Evolutionary conservation across 768 basidiomycete genomes (phyloP), one percentile per base, ranked within the genome.

Genomic region (Phlegmacium glaucopus): DNA sequence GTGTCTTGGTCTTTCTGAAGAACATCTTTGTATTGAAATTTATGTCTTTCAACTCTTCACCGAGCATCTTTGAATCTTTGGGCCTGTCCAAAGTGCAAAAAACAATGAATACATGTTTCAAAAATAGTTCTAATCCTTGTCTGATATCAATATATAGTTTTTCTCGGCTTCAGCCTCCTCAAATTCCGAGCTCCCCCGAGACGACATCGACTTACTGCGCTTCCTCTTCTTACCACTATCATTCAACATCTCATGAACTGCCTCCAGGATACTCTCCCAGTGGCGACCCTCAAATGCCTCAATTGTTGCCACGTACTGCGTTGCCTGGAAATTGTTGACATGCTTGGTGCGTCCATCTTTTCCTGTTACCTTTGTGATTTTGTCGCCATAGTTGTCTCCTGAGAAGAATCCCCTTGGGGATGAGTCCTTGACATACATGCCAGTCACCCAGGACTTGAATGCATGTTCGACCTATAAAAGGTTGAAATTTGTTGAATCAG

Each of bases 371-470:
- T 43, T 35, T 27, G 29, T 26, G 1, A 48, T 37, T 1, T 34
- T 42, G 27, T 57, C 53, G 6, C 48, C 58, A 25, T 57, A 59
- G 25, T 52, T 57, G 41, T 59, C 44, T 9, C 16, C 34, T 1
- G 49, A 55, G 13, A 55, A 57, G 15, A 47, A 37, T 1, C 42
- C 39, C 2, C 7, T 39, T 8, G 27, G n/a, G 1, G 55, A 37
- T 4, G 13, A 35, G 13, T 47, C 35, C 6, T 44, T 39, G 7
- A 42, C 26, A 25, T 39, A 47, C 0, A 2, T 11, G 9, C 51
- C 48, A 0, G 42, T 47, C 9, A 9, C 11, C 48, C 55, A 49
- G 16, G 26, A 49, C 39, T 53, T 56, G 9, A 56, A 40, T 2
- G 46, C 45, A 39, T 50, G 51, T n/a, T n/a, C n/a, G n/a, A n/a